Percentiles rank a stretch among this genome's conserved stretches.
phyloP scores from a whole-genome alignment of 2,329 filamentous ascomycete genomes.

The Dryadomyces quercus-mongolicae region DNA sequence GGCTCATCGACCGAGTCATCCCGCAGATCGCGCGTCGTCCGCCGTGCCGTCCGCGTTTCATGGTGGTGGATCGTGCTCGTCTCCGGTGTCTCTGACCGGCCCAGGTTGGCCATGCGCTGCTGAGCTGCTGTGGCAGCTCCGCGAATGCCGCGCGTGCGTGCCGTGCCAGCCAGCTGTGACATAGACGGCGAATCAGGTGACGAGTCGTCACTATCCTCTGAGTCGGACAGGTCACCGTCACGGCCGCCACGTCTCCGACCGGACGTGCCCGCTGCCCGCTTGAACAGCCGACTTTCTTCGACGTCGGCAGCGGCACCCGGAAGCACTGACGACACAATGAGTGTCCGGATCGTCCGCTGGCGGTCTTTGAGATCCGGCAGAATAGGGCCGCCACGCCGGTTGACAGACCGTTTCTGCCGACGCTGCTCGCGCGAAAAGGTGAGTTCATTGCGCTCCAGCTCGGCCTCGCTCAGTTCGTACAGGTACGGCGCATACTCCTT shows the following conservation, averaged over 20 bases:
- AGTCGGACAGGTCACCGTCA: slow-evolving; percentile 70
- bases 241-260: slow-evolving; percentile 39
- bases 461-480: slow-evolving; percentile 84
- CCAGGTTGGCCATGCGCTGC: slow-evolving; percentile 71
- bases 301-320: slow-evolving; percentile 71
- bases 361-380: slow-evolving; percentile 94
- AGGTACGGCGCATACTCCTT: slow-evolving; percentile 91
- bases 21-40: slow-evolving; percentile 48
- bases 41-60: slow-evolving; percentile 58
- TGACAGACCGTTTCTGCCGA: slow-evolving; percentile 89
- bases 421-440: slow-evolving; percentile 90
- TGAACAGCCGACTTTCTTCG: slow-evolving; percentile 80
- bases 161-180: slow-evolving; percentile 52
- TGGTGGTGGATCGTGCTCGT: slow-evolving; percentile 45
- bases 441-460: slow-evolving; percentile 80
- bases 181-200: slow-evolving; percentile 74
- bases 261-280: slow-evolving; percentile 54
- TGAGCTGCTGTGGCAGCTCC: slow-evolving; percentile 79
- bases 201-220: slow-evolving; percentile 85
- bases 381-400: slow-evolving; percentile 80
- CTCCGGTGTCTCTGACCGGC: slow-evolving; percentile 85
- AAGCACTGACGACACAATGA: slow-evolving; percentile 84
- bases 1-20: slow-evolving; percentile 31
- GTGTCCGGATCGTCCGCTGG: slow-evolving; percentile 81
- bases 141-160: slow-evolving; percentile 77